Conservation (phyloP, 306 rosid species). For the Vigna nakashimae region DNA sequence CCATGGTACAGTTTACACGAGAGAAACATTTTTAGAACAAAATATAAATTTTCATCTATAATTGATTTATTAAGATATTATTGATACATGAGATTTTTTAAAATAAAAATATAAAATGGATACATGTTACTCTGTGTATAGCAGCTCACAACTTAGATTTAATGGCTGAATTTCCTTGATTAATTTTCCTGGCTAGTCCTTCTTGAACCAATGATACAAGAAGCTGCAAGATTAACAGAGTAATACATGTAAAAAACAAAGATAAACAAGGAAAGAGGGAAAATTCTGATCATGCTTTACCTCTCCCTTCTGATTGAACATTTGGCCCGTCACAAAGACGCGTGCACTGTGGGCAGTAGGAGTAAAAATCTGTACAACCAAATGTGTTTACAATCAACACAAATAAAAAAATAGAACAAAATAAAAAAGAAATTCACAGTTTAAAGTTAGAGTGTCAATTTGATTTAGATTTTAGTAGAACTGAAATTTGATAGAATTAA, state of each 20-base stretch:
- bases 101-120: not conserved
- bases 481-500: not conserved
- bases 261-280: constrained; percentile 8
- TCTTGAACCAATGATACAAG: constrained; percentile 82
- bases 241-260: constrained; percentile 31
- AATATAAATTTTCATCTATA: not conserved
- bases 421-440: not conserved
- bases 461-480: not conserved
- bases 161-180: constrained; percentile 33
- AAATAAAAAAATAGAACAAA: not conserved
- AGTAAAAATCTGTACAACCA: constrained; percentile 58
- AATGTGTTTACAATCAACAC: constrained; percentile 37
- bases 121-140: not conserved
- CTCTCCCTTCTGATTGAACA: constrained; percentile 93
- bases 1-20: not conserved
- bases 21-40: not conserved
- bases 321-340: constrained; percentile 70
- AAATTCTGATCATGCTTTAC: constrained; percentile 47
- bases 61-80: not conserved
- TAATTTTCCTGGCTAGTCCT: constrained; percentile 68
- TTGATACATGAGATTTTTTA: not conserved
- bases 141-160: constrained; percentile 67
- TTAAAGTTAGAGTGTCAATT: too few species aligned
- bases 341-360: constrained; percentile 73
- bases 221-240: constrained; percentile 49